phyloP scores from a whole-genome alignment of 768 basidiomycete genomes.

The Psilocybe subaeruginosa region DNA sequence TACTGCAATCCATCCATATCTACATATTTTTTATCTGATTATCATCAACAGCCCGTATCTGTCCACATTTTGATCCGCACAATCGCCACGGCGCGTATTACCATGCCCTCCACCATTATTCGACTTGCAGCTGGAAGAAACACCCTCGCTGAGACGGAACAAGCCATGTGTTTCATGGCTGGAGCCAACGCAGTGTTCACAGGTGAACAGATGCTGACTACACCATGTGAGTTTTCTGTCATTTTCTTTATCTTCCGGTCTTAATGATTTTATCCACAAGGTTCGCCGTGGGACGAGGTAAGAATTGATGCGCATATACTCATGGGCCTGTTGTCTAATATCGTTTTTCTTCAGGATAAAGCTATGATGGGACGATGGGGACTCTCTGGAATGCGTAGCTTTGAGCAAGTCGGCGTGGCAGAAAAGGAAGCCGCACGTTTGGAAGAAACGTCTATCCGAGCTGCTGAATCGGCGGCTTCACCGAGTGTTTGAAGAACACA shows the following conservation, averaged over 20 bases:
- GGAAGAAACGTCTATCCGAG: slow-evolving; percentile 10
- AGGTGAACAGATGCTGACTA: slow-evolving; percentile 97
- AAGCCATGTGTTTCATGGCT: slow-evolving; percentile 98
- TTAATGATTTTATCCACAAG: slow-evolving; percentile 35
- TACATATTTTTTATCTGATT: slow-evolving; percentile 10
- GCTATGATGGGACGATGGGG: slow-evolving; percentile 95
- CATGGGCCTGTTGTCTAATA: slow-evolving; percentile 6
- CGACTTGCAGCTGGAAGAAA: slow-evolving; percentile 94
- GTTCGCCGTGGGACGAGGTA: slow-evolving; percentile 94
- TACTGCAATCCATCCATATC: slow-evolving; percentile 44
- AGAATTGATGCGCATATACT: slow-evolving; percentile 16
- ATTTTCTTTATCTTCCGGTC: background rate
- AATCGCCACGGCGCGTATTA: slow-evolving; percentile 92
- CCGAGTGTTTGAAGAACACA: background rate
- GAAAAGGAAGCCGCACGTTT: slow-evolving; percentile 24
- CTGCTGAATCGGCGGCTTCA: slow-evolving; percentile 5
- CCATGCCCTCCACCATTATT: slow-evolving; percentile 91
- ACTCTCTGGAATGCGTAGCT: slow-evolving; percentile 87
- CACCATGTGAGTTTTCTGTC: slow-evolving; percentile 71
- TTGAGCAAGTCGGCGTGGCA: slow-evolving; percentile 68
- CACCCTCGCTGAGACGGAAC: slow-evolving; percentile 86
- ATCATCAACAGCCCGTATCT: slow-evolving; percentile 62
- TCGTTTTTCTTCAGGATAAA: slow-evolving; percentile 64
- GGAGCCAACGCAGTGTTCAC: slow-evolving; percentile 99
- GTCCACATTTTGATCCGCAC: slow-evolving; percentile 89